Evolutionary conservation across 78 protist species (phyloP), one percentile per base, ranked within the genome.

Genomic region (Dictyostelium brefeldianum): DNA sequence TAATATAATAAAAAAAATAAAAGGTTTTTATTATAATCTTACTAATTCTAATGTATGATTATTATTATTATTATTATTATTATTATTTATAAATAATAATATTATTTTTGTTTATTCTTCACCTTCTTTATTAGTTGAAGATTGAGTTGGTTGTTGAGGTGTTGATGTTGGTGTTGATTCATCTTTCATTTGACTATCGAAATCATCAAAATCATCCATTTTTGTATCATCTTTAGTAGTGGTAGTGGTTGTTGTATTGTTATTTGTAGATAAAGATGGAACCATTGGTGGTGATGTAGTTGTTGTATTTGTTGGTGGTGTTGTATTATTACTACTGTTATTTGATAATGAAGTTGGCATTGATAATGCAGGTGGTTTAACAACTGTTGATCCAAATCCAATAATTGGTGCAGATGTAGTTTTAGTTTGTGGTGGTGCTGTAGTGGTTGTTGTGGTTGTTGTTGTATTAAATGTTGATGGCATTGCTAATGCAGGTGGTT

Each of bases 321-420:
- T 22, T 3, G 69, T 59, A n/a, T n/a, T n/a, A 36, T 36, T 36
- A 36, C 2, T 36, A 36, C 2, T 36, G 2, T 36, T 36, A 36
- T 36, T 36, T 36, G 43, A 36, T 29, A 62, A 25, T 62, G 70
- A 62, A 62, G 36, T n/a, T 62, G 70, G 70, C 27, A 62, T 25
- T 62, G 70, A 62, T 9, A 62, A 62, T 25, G 27, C 36, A 25
- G 70, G 70, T 62, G 70, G 70, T 5, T 29, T 36, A 25, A 22
- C 70, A 62, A 25, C 70, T 18, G 75, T 36, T 15, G 77, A 36
- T 17, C 22, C 50, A 0, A 43, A 36, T 43, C 62, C 62, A 48
- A 75, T 75, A 29, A n/a, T 50, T 75, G 81, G 81, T 75, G 64
- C n/a, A 12, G 81, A n/a, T 50, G 81, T 51, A 20, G 65, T 51